Evolutionary conservation across 1,284 basidiomycete species (phyloP).

Genomic region (Leccinum proximum): DNA sequence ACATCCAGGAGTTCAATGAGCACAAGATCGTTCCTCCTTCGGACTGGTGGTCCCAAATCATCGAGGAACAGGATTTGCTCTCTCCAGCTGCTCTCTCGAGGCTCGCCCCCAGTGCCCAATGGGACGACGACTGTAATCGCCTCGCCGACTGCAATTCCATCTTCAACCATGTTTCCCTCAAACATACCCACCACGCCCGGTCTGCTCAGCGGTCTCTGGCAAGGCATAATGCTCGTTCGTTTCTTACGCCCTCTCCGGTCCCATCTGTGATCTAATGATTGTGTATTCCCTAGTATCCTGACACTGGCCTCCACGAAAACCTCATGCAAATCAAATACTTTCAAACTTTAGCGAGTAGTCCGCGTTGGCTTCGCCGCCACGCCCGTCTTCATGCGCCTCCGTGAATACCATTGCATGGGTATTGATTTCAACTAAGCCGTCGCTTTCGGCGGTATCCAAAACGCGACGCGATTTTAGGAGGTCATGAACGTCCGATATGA

Average conservation of each 20-base stretch:
- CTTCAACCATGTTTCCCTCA: conserved; percentile 35
- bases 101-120: no score
- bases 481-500: conserved; percentile 26
- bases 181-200: conserved; percentile 45
- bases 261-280: conserved; percentile 12
- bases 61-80: conserved; percentile 30
- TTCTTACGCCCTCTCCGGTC: background rate
- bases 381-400: conserved; percentile 53
- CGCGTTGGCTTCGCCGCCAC: conserved; percentile 34
- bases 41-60: conserved; percentile 32
- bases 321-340: conserved; percentile 34
- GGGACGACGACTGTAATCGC: no score
- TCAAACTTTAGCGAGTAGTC: conserved; percentile 35
- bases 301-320: conserved; percentile 31
- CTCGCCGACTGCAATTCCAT: no score
- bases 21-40: conserved; percentile 25
- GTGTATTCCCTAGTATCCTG: conserved; percentile 29
- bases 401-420: conserved; percentile 51
- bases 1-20: conserved; percentile 55
- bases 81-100: no score
- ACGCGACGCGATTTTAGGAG: conserved; percentile 24
- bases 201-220: conserved; percentile 52
- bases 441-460: conserved; percentile 40
- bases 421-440: conserved; percentile 33
- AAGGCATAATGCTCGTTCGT: conserved; percentile 51